Evolutionary conservation across 345 rosid genomes (phyloP).

Genomic region (Kandelia obovata): DNA sequence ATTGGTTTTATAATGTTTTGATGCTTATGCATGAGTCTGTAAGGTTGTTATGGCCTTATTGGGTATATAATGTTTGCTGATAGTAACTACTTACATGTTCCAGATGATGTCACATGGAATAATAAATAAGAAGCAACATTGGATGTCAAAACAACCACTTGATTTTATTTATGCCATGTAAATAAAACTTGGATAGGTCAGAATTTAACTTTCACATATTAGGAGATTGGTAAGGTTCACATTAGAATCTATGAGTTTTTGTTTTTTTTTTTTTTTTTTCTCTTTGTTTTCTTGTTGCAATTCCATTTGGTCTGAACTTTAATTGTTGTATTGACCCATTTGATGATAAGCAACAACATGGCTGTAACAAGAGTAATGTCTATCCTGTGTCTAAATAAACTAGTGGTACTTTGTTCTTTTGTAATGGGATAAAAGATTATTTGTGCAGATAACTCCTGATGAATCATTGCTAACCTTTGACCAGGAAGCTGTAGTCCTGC

Average conservation of each 20-base stretch:
- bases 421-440: not conserved
- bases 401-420: not conserved
- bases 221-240: not conserved
- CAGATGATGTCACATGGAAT: too few species aligned
- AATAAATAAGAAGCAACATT: too few species aligned
- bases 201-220: too few species aligned
- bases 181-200: too few species aligned
- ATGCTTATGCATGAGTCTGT: too few species aligned
- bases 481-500: slow-evolving; percentile 63
- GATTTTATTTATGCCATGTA: too few species aligned
- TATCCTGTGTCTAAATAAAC: not conserved
- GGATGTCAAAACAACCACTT: too few species aligned
- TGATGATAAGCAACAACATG: not conserved
- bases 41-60: too few species aligned
- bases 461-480: slow-evolving; percentile 88
- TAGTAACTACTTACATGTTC: too few species aligned
- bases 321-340: not conserved
- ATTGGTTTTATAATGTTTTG: too few species aligned
- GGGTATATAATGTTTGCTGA: too few species aligned
- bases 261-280: not conserved
- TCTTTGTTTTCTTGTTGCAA: not conserved
- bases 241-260: not conserved
- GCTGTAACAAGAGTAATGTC: not conserved
- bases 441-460: slow-evolving; percentile 61
- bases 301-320: not conserved